A percentile compares a stretch with the other conserved stretches of the same genome.
Evolutionary conservation across 2,329 filamentous ascomycete genomes (phyloP).

Genomic region (Bretziella fagacearum): DNA sequence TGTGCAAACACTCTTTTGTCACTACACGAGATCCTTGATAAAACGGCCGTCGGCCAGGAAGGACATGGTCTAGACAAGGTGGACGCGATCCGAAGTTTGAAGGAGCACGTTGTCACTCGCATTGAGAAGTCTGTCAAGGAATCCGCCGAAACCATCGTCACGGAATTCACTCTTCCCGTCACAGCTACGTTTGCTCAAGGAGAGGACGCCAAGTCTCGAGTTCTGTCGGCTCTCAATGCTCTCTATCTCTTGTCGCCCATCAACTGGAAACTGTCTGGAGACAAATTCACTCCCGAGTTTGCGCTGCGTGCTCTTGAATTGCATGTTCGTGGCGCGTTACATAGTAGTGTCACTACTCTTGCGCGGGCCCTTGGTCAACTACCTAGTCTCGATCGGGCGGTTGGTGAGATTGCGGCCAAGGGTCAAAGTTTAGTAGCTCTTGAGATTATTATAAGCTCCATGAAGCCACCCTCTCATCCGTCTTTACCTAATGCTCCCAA

Average conservation of each 20-base stretch:
- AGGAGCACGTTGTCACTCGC: constrained; percentile 51
- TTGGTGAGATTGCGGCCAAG: constrained; percentile 63
- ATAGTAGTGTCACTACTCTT: constrained; percentile 59
- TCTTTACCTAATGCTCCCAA: constrained; percentile 29
- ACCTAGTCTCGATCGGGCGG: constrained; percentile 62
- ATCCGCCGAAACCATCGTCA: constrained; percentile 59
- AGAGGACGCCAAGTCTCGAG: constrained; percentile 59
- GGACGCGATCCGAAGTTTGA: constrained; percentile 52
- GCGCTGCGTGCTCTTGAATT: constrained; percentile 62
- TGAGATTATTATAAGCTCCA: constrained; percentile 55
- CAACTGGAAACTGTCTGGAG: constrained; percentile 17
- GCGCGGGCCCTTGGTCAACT: constrained; percentile 62
- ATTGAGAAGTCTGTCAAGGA: constrained; percentile 58
- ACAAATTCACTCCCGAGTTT: constrained; percentile 47
- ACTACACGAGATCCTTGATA: constrained; percentile 54
- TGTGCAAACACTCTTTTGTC: constrained; percentile 66
- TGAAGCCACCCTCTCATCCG: constrained; percentile 52
- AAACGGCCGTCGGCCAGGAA: constrained; percentile 52
- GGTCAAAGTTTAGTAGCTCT: constrained; percentile 88
- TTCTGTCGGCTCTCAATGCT: constrained; percentile 55
- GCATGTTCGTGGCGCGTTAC: constrained; percentile 66
- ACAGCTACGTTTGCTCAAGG: constrained; percentile 42
- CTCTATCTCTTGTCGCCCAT: constrained; percentile 70
- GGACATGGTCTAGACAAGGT: constrained; percentile 61
- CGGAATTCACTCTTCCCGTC: constrained; percentile 58